Evolutionary conservation across 2,329 filamentous ascomycete genomes (phyloP).

Genomic region (Colletotrichum gigasporum): DNA sequence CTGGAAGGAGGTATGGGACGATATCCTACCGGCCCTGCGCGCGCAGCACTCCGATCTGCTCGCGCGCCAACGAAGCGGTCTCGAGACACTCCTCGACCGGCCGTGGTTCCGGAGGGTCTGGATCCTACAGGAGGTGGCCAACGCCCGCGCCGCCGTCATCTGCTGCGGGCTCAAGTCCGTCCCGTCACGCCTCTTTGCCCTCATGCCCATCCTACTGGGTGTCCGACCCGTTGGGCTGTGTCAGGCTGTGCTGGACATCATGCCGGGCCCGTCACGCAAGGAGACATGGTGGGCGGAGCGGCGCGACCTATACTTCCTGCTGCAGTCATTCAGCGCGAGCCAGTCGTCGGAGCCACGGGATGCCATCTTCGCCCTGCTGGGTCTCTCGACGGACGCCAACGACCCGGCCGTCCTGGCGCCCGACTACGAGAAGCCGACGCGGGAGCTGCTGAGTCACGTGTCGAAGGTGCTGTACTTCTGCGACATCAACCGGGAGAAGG

Average conservation of each 20-base stretch:
- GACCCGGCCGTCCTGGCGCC: neutral
- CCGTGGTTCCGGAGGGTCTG: conserved; percentile 4
- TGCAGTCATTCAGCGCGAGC: neutral
- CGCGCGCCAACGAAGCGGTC: neutral
- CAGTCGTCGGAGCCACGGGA: neutral
- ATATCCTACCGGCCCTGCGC: too few relatives aligned
- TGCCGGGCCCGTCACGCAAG: neutral
- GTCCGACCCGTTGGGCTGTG: neutral
- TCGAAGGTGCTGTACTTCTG: neutral
- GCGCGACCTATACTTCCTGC: neutral
- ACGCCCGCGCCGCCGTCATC: neutral
- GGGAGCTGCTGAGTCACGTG: neutral
- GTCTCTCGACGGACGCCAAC: neutral
- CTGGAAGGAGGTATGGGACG: neutral
- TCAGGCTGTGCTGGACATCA: neutral
- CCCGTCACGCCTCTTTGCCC: neutral
- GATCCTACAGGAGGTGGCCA: conserved; percentile 16
- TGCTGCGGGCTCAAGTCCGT: neutral
- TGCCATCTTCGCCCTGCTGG: conserved; percentile 2
- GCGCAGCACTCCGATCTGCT: neutral
- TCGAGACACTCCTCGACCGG: neutral
- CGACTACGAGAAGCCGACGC: neutral
- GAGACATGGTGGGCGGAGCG: neutral
- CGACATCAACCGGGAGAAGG: too few relatives aligned
- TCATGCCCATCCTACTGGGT: neutral